Base-by-base conservation (phyloP, 139 green algal genomes). In the Chlorella sp. region DNA sequence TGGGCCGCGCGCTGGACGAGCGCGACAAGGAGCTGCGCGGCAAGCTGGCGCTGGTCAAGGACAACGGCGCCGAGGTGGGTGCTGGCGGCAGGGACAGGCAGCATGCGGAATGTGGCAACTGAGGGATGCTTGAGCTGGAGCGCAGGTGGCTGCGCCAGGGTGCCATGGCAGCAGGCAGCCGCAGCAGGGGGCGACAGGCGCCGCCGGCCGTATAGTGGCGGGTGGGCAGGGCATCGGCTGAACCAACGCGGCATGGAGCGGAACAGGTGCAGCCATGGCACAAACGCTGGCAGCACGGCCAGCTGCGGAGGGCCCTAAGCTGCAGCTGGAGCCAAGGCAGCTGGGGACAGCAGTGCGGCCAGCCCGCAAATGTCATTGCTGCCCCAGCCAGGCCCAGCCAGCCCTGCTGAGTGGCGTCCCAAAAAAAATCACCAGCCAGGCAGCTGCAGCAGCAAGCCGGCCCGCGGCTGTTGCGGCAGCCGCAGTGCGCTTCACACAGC, bases 1-100 rank as follows among this genome's bases (percentile, higher is more conserved):
- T 98, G 26, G 95, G 95, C 82, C 94, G 94, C 82, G 90, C 95
- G 40, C 91, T 98, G 67, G 95, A 98, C 89, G 93, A 96, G 82
- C 95, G 95, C 72, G 95, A 98, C 80, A 85, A 76, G 16, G 48
- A 90, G 30, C 90, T 98, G 69, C 89, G 95, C 73, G 88, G 85
- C 73, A 96, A 97, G 92, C 92, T 98, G 79, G 79, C 84, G 65
- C 80, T 81, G 24, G 94, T 97, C 34, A 96, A 97, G 91, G 94
- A 89, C 81, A 90, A 91, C 88, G 75, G 70, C 76, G 73, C 40
- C 41, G 87, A 93, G 82, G 77, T 94, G 34, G 30, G 68, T 32
- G 38, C 73, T n/a, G 24, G 5, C 17, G 2, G 22, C 32, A n/a
- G 34, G 6, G 64, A 17, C 32, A 20, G 51, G 4, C 11, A 20